Conservation (phyloP, 495 filamentous ascomycete species). For the Annulohypoxylon nitens region DNA sequence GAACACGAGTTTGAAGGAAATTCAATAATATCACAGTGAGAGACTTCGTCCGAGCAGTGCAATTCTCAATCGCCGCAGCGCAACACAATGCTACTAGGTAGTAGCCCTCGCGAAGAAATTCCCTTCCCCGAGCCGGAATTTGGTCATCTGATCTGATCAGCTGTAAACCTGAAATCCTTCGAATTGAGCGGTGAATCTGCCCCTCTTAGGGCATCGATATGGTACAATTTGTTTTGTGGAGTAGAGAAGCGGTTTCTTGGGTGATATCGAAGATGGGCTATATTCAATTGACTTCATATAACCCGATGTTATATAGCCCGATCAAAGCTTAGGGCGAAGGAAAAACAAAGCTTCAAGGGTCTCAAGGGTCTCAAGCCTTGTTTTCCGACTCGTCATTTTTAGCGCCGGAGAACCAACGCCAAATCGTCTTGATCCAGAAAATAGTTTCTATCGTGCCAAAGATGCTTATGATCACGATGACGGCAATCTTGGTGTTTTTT, state of each 20-base stretch:
- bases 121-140: not conserved
- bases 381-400: slow-evolving; percentile 26
- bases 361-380: slow-evolving; percentile 5
- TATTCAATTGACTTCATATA: slow-evolving; percentile 3
- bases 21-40: not conserved
- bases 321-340: not conserved
- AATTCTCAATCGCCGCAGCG: not conserved
- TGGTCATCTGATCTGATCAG: not conserved
- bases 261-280: not conserved
- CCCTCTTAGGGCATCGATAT: slow-evolving; percentile 7
- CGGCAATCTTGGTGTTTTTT: slow-evolving; percentile 44
- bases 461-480: slow-evolving; percentile 43
- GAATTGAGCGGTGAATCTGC: slow-evolving; percentile 32
- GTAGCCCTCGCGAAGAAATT: not conserved
- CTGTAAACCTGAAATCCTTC: not conserved
- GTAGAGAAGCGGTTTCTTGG: not conserved
- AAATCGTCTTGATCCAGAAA: slow-evolving; percentile 46
- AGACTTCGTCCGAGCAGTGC: not conserved
- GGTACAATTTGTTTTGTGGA: slow-evolving; percentile 17
- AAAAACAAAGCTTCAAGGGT: not conserved
- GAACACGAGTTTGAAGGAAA: not conserved
- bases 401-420: slow-evolving; percentile 33
- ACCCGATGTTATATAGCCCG: not conserved
- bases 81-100: not conserved
- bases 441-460: slow-evolving; percentile 49